Evolutionary conservation across 2,329 filamentous ascomycete species (phyloP).

Genomic region (Lachnellula cervina): DNA sequence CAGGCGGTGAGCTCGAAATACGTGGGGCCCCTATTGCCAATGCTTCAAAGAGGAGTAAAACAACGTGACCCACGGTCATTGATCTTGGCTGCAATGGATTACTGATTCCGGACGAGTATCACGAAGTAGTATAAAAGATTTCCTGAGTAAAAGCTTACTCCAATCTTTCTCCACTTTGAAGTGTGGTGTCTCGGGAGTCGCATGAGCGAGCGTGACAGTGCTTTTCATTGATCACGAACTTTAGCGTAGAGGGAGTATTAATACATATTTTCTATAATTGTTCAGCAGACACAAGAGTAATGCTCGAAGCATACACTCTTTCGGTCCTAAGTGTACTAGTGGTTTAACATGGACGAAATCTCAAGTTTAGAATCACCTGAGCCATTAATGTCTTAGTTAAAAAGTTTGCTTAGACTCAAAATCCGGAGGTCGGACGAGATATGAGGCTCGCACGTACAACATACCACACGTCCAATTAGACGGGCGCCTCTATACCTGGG

Average conservation of each 20-base stretch:
- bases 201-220: constrained; percentile 17
- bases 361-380: not conserved
- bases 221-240: constrained; percentile 16
- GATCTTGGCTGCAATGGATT: constrained; percentile 1
- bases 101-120: constrained; percentile 11
- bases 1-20: constrained; percentile 29
- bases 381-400: not conserved
- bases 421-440: constrained; percentile 9
- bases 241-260: not conserved
- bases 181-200: constrained; percentile 23
- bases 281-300: not conserved
- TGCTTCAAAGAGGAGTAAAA: constrained; percentile 22
- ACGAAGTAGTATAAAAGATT: not conserved
- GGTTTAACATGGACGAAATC: no score
- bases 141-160: constrained; percentile 13
- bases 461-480: not conserved
- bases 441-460: constrained; percentile 9
- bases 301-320: no score
- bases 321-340: no score
- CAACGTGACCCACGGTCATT: constrained; percentile 20
- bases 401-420: not conserved
- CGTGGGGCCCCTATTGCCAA: constrained; percentile 33
- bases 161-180: constrained; percentile 10
- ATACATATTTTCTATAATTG: not conserved
- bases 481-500: not conserved